A percentile compares a stretch with the other conserved stretches of the same genome.
These are phyloP conservation scores for Euphorbia corollata DNA, from an alignment of 441 rosid species.

Conservation along the genomic window DNA sequence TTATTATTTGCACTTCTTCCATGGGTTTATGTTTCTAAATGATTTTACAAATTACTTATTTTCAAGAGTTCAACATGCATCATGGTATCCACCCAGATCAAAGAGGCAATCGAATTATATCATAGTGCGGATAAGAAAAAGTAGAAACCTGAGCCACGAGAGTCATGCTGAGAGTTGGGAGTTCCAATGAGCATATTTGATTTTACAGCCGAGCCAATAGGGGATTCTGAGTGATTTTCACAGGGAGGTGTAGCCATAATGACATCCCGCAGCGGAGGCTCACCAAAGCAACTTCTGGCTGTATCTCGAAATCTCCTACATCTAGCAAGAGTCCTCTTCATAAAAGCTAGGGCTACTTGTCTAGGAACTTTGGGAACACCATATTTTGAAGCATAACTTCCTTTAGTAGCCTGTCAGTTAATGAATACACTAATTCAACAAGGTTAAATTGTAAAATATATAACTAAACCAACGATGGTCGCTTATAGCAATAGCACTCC, in stretches of 20 bases:
- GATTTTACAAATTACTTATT: too few species aligned
- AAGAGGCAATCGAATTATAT: background rate
- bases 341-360: conserved; percentile 43
- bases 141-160: conserved; percentile 30
- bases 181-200: conserved; percentile 21
- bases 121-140: too few species aligned
- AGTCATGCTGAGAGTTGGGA: conserved; percentile 17
- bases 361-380: conserved; percentile 46
- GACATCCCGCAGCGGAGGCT: conserved; percentile 43
- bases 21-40: too few species aligned
- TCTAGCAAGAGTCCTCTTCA: conserved; percentile 48
- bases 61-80: too few species aligned
- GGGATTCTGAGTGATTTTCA: conserved; percentile 23
- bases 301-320: conserved; percentile 47
- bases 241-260: conserved; percentile 31
- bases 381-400: conserved; percentile 34
- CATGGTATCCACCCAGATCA: background rate
- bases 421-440: background rate
- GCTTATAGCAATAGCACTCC: background rate
- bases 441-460: background rate
- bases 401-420: conserved; percentile 42
- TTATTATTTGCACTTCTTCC: too few species aligned
- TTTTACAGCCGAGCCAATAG: conserved; percentile 15
- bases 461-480: background rate
- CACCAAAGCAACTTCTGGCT: conserved; percentile 51